Evolutionary conservation across 768 basidiomycete species (phyloP), one percentile per base, ranked within the genome.

Genomic region (Rubroboletus pulcherrimus): DNA sequence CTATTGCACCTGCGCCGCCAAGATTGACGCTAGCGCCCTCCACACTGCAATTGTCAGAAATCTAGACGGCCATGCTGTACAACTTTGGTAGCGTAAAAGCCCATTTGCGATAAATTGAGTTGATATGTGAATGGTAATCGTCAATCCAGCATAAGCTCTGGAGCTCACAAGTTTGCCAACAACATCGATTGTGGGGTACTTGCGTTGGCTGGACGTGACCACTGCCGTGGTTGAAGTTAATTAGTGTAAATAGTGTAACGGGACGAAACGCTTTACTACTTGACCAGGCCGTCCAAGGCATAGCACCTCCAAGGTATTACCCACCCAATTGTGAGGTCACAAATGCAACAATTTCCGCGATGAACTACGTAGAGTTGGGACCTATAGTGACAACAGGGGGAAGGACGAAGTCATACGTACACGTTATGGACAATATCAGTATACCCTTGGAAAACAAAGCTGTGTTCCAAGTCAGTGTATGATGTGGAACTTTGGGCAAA

Each of bases 241-340:
- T 41, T 39, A n/a, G 19, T 9, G 38, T 17, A 19, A n/a, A 7
- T 2, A 14, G 21, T 41, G 19, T 11, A 24, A 7, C 21, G 12
- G 24, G 21, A 42, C 14, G 21, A 43, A 26, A 24, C 41, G 9
- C 14, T 17, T 26, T 15, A 42, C 41, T 12, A 19, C 17, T 17
- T 17, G 7, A 15, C 15, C 35, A 17, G 7, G 15, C 15, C 35
- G 1, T 31, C 9, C 26, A 26, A 26, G 26, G 26, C 26, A 26
- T 17, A 8, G 35, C 7, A 17, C 7, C 15, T 26, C 6, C 17
- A 8, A 3, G 15, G 19, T 1, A 29, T 24, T 30, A 5, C n/a
- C 6, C n/a, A 7, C 14, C 12, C 11, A 14, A 14, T 41, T 2
- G 29, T 19, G 29, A 44, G 42, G 74, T 53, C 56, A 74, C 74